phyloP scores from a whole-genome alignment of 1,284 basidiomycete genomes.

The Boletellus deceptivus region DNA sequence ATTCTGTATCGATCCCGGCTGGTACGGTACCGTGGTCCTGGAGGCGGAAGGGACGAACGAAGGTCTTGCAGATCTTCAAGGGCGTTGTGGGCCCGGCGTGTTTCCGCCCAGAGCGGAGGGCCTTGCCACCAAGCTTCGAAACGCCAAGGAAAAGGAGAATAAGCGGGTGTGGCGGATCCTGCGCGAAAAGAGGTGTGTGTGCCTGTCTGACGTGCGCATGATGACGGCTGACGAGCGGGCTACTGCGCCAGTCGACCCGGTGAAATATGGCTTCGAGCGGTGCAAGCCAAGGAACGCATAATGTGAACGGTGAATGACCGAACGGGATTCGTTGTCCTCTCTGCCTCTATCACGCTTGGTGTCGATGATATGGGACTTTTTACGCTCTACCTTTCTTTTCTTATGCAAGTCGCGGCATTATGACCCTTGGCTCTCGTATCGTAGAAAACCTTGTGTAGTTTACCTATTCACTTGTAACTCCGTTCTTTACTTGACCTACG shows the following conservation, averaged over 20 bases:
- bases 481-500: constrained; percentile 8
- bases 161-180: constrained; percentile 68
- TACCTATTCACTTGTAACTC: constrained; percentile 18
- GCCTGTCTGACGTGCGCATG: not conserved
- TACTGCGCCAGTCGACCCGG: constrained; percentile 59
- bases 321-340: not conserved
- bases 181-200: constrained; percentile 69
- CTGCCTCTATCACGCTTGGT: not conserved
- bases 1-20: constrained; percentile 67
- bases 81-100: constrained; percentile 61
- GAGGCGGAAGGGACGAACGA: constrained; percentile 84
- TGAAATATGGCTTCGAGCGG: constrained; percentile 74
- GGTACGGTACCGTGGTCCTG: constrained; percentile 76
- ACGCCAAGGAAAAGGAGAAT: constrained; percentile 43
- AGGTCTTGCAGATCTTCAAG: constrained; percentile 72
- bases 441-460: constrained; percentile 21
- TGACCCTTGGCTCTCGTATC: constrained; percentile 1
- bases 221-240: not conserved
- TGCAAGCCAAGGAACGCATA: constrained; percentile 59
- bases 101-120: constrained; percentile 56
- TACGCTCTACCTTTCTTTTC: not conserved
- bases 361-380: not conserved
- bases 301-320: constrained; percentile 31
- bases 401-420: not conserved
- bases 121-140: constrained; percentile 29